Evolutionary conservation across 768 basidiomycete genomes (phyloP).

Genomic region (button mushroom (Agaricus bisporus)): DNA sequence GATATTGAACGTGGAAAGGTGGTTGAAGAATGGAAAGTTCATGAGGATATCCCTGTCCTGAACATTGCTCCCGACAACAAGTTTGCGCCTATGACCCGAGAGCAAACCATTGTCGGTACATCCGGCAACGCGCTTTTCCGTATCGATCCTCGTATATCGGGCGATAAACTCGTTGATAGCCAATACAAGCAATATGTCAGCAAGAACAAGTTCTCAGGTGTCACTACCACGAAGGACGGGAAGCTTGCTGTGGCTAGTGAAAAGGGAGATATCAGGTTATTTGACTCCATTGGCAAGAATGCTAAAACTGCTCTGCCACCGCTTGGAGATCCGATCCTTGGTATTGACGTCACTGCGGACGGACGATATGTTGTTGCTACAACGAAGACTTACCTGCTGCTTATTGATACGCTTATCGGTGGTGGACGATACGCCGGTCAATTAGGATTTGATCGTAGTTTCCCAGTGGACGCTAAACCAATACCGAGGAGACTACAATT

Average conservation of each 20-base stretch:
- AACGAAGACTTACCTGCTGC: conserved; percentile 85
- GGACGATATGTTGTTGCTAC: conserved; percentile 96
- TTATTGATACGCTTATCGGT: conserved; percentile 94
- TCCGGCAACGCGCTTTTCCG: conserved; percentile 97
- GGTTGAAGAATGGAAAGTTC: conserved; percentile 98
- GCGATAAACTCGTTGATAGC: conserved; percentile 88
- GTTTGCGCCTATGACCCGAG: conserved; percentile 87
- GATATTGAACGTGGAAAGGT: conserved; percentile 94
- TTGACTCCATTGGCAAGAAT: conserved; percentile 95
- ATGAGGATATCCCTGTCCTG: conserved; percentile 79
- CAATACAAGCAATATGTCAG: conserved; percentile 94
- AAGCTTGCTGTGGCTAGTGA: conserved; percentile 90
- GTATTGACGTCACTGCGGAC: conserved; percentile 90
- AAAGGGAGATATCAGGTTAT: conserved; percentile 95
- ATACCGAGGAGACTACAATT: conserved; percentile 84
- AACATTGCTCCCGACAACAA: conserved; percentile 92
- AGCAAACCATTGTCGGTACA: conserved; percentile 89
- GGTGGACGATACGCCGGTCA: conserved; percentile 80
- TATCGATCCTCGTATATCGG: conserved; percentile 91
- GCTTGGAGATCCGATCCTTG: conserved; percentile 90
- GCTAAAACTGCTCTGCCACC: conserved; percentile 97
- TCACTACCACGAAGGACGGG: conserved; percentile 81
- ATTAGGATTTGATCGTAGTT: conserved; percentile 88
- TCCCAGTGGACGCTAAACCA: conserved; percentile 93
- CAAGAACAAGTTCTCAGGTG: conserved; percentile 93